Base-by-base conservation (phyloP, 768 basidiomycete genomes). In the Suillus discolor region DNA sequence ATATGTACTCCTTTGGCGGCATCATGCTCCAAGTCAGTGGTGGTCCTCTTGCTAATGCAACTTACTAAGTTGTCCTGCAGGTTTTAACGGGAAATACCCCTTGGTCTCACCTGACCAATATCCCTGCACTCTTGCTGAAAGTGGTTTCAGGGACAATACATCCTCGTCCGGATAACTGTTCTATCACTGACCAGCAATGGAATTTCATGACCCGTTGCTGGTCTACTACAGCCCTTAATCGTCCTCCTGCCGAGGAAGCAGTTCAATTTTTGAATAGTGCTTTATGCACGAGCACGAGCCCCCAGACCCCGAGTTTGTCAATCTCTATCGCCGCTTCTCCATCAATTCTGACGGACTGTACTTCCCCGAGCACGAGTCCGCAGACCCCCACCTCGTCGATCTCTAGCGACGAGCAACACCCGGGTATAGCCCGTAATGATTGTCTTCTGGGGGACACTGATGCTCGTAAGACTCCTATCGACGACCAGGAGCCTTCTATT, bases 301-400 rank as follows among this genome's bases (percentile, higher is more conserved):
- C 81, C n/a, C 81, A 79, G 68, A 87, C 78, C 67, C 81, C 79
- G 25, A 82, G 79, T 3, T 74, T 82, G 61, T 84, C 83, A 25
- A 79, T 79, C 20, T 73, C 80, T 67, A 77, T 75, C 63, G 78
- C 77, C 5, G 78, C 31, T 6, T 6, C 31, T 31, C 31, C 31
- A 31, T 31, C 1, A 31, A 31, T 31, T 6, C 5, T 31, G 31
- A 31, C 31, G 5, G 31, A 31, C 6, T 31, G 6, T 6, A 31
- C 31, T 31, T 31, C 31, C 31, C 6, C 31, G 31, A 6, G 64
- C 67, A 77, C 65, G 74, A 81, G 75, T 63, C 81, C 81, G n/a
- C 81, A 79, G 68, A 87, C 78, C 67, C 82, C 79, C n/a, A 82
- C 80, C 3, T 74, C 82, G 61, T 84, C 83, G 31, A 79, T 79